phyloP scores from a whole-genome alignment of 2,329 filamentous ascomycete genomes.

The Metarhizium humberi region DNA sequence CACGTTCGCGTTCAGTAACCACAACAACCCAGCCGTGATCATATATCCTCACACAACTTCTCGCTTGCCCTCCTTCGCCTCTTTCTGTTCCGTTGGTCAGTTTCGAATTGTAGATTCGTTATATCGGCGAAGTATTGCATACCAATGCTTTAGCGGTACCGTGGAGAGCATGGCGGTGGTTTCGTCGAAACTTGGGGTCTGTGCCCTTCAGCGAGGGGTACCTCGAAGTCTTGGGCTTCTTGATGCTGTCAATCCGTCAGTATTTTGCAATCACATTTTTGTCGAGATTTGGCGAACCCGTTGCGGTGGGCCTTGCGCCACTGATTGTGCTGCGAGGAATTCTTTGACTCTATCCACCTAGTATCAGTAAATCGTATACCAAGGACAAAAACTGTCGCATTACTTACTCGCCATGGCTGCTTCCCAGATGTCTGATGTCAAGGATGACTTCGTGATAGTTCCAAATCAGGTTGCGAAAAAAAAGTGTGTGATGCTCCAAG shows the following conservation, averaged over 20 bases:
- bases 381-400: background rate
- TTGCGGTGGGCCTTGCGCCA: slow-evolving; percentile 98
- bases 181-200: slow-evolving; percentile 99
- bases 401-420: slow-evolving; percentile 8
- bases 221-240: slow-evolving; percentile 99
- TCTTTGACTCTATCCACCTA: slow-evolving; percentile 78
- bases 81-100: slow-evolving; percentile 61
- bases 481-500: slow-evolving; percentile 10
- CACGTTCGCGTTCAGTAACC: background rate
- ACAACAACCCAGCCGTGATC: background rate
- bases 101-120: background rate
- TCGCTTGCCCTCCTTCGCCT: slow-evolving; percentile 92
- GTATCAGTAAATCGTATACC: background rate
- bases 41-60: slow-evolving; percentile 57
- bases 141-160: slow-evolving; percentile 97
- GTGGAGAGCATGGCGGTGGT: slow-evolving; percentile 99
- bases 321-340: slow-evolving; percentile 99
- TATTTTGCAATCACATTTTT: background rate
- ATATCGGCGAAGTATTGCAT: slow-evolving; percentile 30
- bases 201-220: slow-evolving; percentile 98
- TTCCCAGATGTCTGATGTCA: slow-evolving; percentile 2
- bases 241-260: slow-evolving; percentile 60
- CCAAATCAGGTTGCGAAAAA: background rate
- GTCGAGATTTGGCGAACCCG: slow-evolving; percentile 57
- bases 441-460: background rate